Evolutionary conservation across 2,329 filamentous ascomycete genomes (phyloP).

Genomic region (Aureobasidium leucospermi): DNA sequence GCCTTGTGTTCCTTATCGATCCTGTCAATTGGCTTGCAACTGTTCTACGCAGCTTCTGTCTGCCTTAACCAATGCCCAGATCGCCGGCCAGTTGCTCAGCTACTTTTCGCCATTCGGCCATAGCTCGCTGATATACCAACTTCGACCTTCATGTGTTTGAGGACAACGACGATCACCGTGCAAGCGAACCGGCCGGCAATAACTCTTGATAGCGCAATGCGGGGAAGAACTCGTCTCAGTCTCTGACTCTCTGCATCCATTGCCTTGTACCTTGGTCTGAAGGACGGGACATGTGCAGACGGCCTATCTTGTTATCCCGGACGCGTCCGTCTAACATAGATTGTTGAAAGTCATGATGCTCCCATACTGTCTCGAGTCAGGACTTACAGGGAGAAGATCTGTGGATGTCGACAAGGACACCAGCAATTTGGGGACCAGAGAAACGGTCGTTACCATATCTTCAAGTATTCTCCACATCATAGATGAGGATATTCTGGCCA

Average conservation of each 20-base stretch:
- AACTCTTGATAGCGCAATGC: slow-evolving; percentile 1
- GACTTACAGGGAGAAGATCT: background rate
- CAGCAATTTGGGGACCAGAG: background rate
- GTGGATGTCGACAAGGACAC: too few species aligned
- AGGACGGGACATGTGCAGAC: background rate
- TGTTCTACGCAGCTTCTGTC: background rate
- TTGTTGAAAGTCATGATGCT: background rate
- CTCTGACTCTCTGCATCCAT: background rate
- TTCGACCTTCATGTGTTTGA: background rate
- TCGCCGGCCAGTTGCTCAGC: background rate
- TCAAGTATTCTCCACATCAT: background rate
- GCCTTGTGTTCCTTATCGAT: background rate
- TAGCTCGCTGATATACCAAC: slow-evolving; percentile 4
- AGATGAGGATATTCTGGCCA: background rate
- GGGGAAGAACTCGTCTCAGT: background rate
- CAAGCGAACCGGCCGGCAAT: slow-evolving; percentile 9
- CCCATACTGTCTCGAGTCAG: background rate
- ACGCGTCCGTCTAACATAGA: background rate
- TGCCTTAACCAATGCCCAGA: background rate
- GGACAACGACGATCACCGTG: background rate
- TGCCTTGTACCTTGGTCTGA: background rate
- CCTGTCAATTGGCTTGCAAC: background rate
- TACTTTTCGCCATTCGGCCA: background rate
- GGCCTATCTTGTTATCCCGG: background rate
- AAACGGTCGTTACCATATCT: background rate